These are phyloP conservation scores for Xylaria sp. DNA, from an alignment of 495 filamentous ascomycete species.

Conservation along the genomic window DNA sequence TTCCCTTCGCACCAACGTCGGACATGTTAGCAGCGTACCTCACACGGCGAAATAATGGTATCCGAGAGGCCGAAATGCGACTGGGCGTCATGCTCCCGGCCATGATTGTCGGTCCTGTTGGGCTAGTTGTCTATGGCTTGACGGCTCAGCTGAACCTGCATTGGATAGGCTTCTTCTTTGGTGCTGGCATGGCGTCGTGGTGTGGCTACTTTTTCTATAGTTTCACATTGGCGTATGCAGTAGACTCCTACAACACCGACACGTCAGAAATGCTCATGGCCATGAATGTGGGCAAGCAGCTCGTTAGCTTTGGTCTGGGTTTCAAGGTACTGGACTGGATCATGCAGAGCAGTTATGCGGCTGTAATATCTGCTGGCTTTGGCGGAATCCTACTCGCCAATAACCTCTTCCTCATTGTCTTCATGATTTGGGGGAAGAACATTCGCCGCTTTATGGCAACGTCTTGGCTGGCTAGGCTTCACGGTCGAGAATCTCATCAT, in stretches of 20 bases:
- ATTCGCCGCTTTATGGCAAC: slow-evolving; percentile 42
- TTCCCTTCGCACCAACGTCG: slow-evolving; percentile 63
- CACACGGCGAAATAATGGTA: slow-evolving; percentile 60
- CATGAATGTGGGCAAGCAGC: slow-evolving; percentile 68
- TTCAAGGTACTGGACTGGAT: slow-evolving; percentile 49
- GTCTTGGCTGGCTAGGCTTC: slow-evolving; percentile 44
- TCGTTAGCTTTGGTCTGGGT: slow-evolving; percentile 52
- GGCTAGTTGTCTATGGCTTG: slow-evolving; percentile 62
- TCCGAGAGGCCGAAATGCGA: slow-evolving; percentile 69
- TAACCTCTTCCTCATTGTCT: slow-evolving; percentile 45
- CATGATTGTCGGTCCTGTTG: slow-evolving; percentile 61
- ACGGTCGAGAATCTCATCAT: slow-evolving; percentile 25
- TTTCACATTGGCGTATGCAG: slow-evolving; percentile 66
- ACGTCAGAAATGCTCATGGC: slow-evolving; percentile 66
- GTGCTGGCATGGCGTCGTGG: slow-evolving; percentile 60
- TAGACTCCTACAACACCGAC: slow-evolving; percentile 70
- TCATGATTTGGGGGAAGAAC: slow-evolving; percentile 47
- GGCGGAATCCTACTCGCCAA: slow-evolving; percentile 41
- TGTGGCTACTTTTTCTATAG: slow-evolving; percentile 64
- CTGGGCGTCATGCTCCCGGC: slow-evolving; percentile 62
- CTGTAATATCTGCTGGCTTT: slow-evolving; percentile 44
- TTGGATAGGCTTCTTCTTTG: slow-evolving; percentile 63
- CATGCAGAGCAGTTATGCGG: slow-evolving; percentile 39
- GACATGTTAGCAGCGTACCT: slow-evolving; percentile 63
- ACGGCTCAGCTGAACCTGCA: slow-evolving; percentile 60